phyloP scores from a whole-genome alignment of 139 green algal species.

The Tetradesmus obliquus region DNA sequence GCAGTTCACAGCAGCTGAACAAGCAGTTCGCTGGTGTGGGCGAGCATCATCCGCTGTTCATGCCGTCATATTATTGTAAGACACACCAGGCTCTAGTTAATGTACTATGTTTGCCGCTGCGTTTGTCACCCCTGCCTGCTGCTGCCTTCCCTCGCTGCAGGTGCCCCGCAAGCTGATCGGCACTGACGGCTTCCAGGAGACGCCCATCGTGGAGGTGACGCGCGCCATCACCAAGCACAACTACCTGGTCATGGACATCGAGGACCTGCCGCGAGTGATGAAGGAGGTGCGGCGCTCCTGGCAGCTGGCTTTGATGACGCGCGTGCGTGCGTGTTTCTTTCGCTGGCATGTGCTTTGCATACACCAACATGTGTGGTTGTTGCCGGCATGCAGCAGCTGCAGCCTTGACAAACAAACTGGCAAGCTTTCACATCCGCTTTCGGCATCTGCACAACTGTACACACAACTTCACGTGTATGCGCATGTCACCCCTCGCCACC shows the following conservation, averaged over 20 bases:
- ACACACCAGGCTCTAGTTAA: too few species aligned
- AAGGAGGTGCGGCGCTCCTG: slow-evolving; percentile 87
- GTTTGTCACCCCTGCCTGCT: background rate
- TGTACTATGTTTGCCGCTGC: background rate
- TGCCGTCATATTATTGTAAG: too few species aligned
- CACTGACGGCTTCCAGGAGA: slow-evolving; percentile 98
- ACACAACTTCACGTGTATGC: too few species aligned
- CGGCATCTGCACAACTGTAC: too few species aligned
- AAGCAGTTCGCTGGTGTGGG: too few species aligned
- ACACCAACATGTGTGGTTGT: background rate
- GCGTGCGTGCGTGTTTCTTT: background rate
- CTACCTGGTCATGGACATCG: slow-evolving; percentile 98
- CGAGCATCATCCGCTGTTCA: too few species aligned
- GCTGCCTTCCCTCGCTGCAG: slow-evolving; percentile 30
- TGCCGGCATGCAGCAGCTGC: background rate
- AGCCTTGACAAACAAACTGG: background rate
- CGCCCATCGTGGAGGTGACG: slow-evolving; percentile 99
- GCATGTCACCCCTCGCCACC: background rate
- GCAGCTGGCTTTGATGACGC: background rate
- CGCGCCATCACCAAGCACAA: slow-evolving; percentile 99
- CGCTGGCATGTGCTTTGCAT: background rate
- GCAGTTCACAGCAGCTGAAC: too few species aligned
- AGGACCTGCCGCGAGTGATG: slow-evolving; percentile 95
- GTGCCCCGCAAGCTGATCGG: slow-evolving; percentile 73
- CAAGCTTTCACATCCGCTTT: background rate